Conservation (phyloP, 108 stramenopile species). For the Nannochloropsis salina region DNA sequence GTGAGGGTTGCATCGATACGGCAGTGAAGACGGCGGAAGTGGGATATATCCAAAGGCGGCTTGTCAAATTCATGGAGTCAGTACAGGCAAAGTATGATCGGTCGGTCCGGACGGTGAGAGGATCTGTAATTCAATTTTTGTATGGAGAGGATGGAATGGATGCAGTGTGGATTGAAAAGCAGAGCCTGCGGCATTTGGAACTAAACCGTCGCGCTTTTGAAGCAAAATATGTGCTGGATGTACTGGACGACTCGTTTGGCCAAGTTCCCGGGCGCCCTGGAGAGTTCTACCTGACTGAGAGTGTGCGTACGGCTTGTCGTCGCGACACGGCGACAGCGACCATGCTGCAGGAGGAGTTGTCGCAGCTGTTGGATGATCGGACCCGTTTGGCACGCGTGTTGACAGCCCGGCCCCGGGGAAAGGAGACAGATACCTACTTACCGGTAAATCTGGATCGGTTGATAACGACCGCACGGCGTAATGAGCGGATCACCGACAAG, state of each 20-base stretch:
- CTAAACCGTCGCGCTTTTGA: constrained; percentile 70
- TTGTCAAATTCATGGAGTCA: constrained; percentile 98
- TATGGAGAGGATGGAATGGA: constrained; percentile 99
- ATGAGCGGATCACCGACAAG: constrained; percentile 31
- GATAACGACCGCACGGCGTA: neutral
- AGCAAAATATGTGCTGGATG: constrained; percentile 61
- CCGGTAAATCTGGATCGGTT: neutral
- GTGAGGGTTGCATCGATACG: constrained; percentile 97
- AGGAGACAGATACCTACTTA: constrained; percentile 5
- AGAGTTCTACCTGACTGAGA: constrained; percentile 65
- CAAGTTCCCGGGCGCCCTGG: constrained; percentile 61
- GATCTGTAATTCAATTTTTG: constrained; percentile 92
- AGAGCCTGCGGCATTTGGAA: constrained; percentile 78
- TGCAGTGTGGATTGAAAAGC: constrained; percentile 95
- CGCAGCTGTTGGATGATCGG: constrained; percentile 16
- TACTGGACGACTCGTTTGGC: constrained; percentile 75
- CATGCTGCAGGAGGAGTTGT: neutral
- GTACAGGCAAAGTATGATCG: constrained; percentile 95
- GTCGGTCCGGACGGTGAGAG: constrained; percentile 76
- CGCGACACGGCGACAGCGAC: neutral
- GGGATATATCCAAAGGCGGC: constrained; percentile 97
- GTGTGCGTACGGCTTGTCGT: constrained; percentile 21
- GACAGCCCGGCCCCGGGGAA: neutral
- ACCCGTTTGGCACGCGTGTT: neutral
- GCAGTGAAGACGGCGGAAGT: constrained; percentile 99